phyloP scores from a whole-genome alignment of 2,329 filamentous ascomycete species.

The Aspergillus neotritici region DNA sequence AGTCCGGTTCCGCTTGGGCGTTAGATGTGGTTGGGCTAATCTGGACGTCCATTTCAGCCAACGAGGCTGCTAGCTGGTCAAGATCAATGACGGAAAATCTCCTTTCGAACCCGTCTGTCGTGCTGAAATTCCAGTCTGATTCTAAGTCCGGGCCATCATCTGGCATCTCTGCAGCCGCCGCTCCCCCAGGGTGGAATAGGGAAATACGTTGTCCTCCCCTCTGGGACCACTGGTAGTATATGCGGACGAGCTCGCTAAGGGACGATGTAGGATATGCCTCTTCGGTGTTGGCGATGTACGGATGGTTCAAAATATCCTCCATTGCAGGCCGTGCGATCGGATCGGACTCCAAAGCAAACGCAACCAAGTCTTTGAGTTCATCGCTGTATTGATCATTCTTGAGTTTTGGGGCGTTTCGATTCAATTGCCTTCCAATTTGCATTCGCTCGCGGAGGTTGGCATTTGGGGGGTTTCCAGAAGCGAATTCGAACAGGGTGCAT shows the following conservation, averaged over 20 bases:
- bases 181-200: slow-evolving; percentile 56
- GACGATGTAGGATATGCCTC: slow-evolving; percentile 41
- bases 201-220: slow-evolving; percentile 48
- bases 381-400: slow-evolving; percentile 41
- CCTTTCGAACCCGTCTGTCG: slow-evolving; percentile 56
- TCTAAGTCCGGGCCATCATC: slow-evolving; percentile 37
- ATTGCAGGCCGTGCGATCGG: slow-evolving; percentile 43
- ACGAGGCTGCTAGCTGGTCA: slow-evolving; percentile 43
- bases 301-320: slow-evolving; percentile 42
- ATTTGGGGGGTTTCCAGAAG: slow-evolving; percentile 46
- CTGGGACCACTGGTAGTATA: slow-evolving; percentile 46
- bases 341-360: slow-evolving; percentile 41
- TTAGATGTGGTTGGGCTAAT: slow-evolving; percentile 25
- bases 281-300: slow-evolving; percentile 40
- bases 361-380: slow-evolving; percentile 41
- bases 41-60: slow-evolving; percentile 41
- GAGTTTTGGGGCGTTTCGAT: slow-evolving; percentile 38
- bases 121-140: slow-evolving; percentile 62
- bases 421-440: slow-evolving; percentile 43
- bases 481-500: slow-evolving; percentile 47
- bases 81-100: slow-evolving; percentile 44
- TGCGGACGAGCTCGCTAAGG: slow-evolving; percentile 42
- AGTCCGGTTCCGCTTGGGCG: slow-evolving; percentile 20
- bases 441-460: slow-evolving; percentile 43
- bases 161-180: slow-evolving; percentile 50